Evolutionary conservation across 176 grass and related monocot genomes (phyloP).

Genomic region (Poa annua): DNA sequence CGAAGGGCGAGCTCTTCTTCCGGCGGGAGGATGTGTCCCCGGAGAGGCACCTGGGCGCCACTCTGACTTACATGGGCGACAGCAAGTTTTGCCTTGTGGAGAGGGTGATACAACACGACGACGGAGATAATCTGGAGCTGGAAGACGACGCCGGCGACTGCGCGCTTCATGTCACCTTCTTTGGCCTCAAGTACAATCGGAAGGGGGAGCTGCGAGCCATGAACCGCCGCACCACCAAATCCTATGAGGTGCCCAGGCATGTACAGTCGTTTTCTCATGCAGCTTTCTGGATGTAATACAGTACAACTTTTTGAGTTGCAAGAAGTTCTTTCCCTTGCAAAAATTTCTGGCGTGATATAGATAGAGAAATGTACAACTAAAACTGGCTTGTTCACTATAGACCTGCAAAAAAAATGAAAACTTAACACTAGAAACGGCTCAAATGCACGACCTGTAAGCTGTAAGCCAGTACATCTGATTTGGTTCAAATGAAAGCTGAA

Average conservation of each 20-base stretch:
- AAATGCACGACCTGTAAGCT: no score
- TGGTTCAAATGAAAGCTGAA: neutral
- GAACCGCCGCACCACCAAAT: neutral
- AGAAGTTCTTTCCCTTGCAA: no score
- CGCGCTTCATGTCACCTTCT: neutral
- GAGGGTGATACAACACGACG: neutral
- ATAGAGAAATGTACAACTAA: no score
- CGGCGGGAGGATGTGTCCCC: neutral
- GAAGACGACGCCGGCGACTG: neutral
- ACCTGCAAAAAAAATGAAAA: no score
- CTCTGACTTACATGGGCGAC: conserved; percentile 1
- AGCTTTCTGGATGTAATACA: no score
- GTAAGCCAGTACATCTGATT: no score
- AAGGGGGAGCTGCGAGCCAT: neutral
- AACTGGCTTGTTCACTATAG: no score
- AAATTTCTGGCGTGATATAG: no score
- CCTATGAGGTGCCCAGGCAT: neutral
- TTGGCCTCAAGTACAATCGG: conserved; percentile 7
- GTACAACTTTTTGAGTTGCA: no score
- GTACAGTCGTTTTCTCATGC: neutral
- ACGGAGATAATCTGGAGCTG: neutral
- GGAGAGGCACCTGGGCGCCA: neutral
- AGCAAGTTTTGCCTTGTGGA: neutral
- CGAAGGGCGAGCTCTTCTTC: neutral
- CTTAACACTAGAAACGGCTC: no score